A percentile compares a stretch with the other conserved stretches of the same genome.
Conservation (phyloP, 441 rosid genomes). For the Capsella rubella region DNA sequence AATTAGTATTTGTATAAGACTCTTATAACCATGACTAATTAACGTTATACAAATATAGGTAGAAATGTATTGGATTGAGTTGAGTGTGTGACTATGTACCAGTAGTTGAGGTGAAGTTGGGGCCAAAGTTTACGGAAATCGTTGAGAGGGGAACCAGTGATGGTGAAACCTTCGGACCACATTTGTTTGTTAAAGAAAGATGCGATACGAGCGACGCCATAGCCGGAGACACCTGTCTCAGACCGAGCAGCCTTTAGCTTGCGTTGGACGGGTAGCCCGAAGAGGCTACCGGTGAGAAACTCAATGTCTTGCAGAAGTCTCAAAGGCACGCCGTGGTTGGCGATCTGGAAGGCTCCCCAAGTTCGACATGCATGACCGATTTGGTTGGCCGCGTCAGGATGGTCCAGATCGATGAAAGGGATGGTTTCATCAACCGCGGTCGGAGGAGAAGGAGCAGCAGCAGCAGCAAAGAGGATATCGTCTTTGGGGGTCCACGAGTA, state of each 20-base stretch:
- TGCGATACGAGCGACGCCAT: slow-evolving; percentile 56
- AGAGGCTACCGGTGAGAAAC: slow-evolving; percentile 46
- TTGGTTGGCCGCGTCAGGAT: slow-evolving; percentile 58
- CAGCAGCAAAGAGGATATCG: slow-evolving; percentile 40
- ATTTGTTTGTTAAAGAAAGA: slow-evolving; percentile 55
- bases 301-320: slow-evolving; percentile 48
- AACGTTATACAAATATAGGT: too few relatives aligned
- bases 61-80: not conserved
- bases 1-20: too few relatives aligned
- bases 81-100: slow-evolving; percentile 44
- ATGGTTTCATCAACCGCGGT: slow-evolving; percentile 54
- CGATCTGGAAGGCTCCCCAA: slow-evolving; percentile 60
- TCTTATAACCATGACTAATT: too few relatives aligned
- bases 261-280: slow-evolving; percentile 48
- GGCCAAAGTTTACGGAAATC: slow-evolving; percentile 65
- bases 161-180: slow-evolving; percentile 67
- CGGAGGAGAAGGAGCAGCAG: slow-evolving; percentile 30
- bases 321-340: slow-evolving; percentile 52
- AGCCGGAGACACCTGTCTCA: slow-evolving; percentile 50
- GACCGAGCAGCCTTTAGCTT: slow-evolving; percentile 51
- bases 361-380: slow-evolving; percentile 79
- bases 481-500: slow-evolving; percentile 71
- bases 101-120: slow-evolving; percentile 45
- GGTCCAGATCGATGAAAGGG: slow-evolving; percentile 74
- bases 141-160: slow-evolving; percentile 55